Conservation (phyloP, 148 eudicot species). For the Camellia sinensis region DNA sequence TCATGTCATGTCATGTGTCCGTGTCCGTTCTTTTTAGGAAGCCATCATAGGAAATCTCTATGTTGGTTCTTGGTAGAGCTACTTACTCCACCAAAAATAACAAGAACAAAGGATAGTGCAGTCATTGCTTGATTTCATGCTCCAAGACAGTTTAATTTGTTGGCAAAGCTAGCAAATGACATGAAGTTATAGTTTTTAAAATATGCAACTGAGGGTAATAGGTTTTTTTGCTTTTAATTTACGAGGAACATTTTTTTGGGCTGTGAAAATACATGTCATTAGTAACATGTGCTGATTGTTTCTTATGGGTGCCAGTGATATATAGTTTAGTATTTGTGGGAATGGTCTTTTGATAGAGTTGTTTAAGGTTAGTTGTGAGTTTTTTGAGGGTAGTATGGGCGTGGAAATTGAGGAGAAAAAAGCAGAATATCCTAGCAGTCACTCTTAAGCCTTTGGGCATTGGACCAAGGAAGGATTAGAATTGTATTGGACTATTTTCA, state of each 20-base stretch:
- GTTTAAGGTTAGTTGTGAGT: background rate
- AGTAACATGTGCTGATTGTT: slow-evolving; percentile 3
- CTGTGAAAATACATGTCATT: background rate
- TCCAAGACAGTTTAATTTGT: background rate
- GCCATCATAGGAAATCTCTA: background rate
- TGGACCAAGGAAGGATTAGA: background rate
- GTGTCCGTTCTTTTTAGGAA: background rate
- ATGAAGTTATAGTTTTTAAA: background rate
- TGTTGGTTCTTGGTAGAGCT: background rate
- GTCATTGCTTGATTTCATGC: background rate
- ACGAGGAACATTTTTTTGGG: background rate
- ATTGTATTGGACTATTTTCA: background rate
- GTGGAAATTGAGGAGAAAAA: background rate
- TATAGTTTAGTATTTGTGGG: background rate
- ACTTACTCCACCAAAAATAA: background rate
- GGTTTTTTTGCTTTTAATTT: background rate
- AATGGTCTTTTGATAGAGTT: background rate
- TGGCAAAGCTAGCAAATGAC: background rate
- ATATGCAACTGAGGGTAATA: background rate
- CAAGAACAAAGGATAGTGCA: background rate
- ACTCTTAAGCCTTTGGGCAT: background rate
- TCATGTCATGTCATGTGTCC: too few relatives aligned
- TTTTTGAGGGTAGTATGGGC: background rate
- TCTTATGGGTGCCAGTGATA: background rate
- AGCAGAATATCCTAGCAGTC: background rate